Evolutionary conservation across 116 monocot genomes (phyloP).

Genomic region (Papilionanthe hybrid): DNA sequence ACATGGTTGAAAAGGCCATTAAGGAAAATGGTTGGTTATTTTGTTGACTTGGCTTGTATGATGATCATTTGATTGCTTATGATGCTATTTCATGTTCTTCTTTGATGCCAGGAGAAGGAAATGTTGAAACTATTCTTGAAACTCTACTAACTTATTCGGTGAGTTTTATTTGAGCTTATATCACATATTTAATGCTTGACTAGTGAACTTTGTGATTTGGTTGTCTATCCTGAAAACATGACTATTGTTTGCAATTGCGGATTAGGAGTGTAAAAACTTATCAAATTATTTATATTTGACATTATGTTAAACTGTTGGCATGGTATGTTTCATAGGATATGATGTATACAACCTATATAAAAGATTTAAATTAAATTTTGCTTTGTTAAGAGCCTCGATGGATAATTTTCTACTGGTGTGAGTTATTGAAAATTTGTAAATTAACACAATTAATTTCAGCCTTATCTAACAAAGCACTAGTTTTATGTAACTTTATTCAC

Average conservation of each 20-base stretch:
- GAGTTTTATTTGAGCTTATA: conserved; percentile 6
- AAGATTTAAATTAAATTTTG: too few relatives aligned
- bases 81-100: background rate
- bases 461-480: too few relatives aligned
- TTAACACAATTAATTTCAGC: too few relatives aligned
- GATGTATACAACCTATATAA: too few relatives aligned
- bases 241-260: background rate
- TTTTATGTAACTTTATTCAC: background rate
- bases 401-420: too few relatives aligned
- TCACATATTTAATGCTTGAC: background rate
- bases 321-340: too few relatives aligned
- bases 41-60: background rate
- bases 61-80: background rate
- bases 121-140: conserved; percentile 41
- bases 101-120: conserved; percentile 39
- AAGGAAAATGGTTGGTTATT: conserved; percentile 43
- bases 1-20: conserved; percentile 56
- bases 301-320: background rate
- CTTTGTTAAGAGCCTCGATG: too few relatives aligned
- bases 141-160: conserved; percentile 45
- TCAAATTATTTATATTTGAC: background rate
- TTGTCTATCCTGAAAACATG: conserved; percentile 1
- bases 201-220: background rate
- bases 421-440: too few relatives aligned
- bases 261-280: background rate